Evolutionary conservation across 2,329 filamentous ascomycete species (phyloP), one percentile per base, ranked within the genome.

Genomic region (Talaromyces sp.): DNA sequence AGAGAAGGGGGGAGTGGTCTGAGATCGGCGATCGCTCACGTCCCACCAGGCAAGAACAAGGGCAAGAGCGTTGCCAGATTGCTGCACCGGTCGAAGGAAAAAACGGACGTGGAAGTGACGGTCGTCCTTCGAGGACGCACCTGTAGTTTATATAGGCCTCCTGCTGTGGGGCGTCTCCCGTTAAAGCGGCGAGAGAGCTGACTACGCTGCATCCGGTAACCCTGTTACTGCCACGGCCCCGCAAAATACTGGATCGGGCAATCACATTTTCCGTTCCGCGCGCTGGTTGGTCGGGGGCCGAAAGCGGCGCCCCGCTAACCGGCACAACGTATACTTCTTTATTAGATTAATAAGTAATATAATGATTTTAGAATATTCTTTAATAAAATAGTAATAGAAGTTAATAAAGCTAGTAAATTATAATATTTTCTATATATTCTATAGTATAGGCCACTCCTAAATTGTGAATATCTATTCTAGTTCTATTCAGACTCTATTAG

Each of bases 61-160:
- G 27, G 24, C 24, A 27, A 27, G 24, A 27, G 27, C 4, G 14
- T 52, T 27, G 27, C 24, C 24, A 5, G 27, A 52, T 52, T 33
- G 24, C 49, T 52, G 49, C 13, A 8, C 49, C 1, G 49, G 24
- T 52, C 14, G 4, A 52, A 22, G 61, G 19, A 45, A 49, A 60
- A 24, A 43, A 41, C 31, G 57, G 56, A 61, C 16, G 27, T 52
- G 27, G 49, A 52, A 52, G 49, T 52, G 24, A 66, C n/a, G 39
- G 59, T 50, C 47, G 14, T 50, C 47, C 22, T 16, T 50, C 47
- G 11, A 50, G 47, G 47, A 50, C 47, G 47, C 22, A 50, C 47
- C 31, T 50, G 22, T 50, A 50, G 47, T 50, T 50, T 50, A 50
- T 50, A 50, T 50, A 50, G 47, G 47, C 47, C 22, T 50, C 47